These are phyloP conservation scores for Claviceps pusilla DNA, from an alignment of 2,329 filamentous ascomycete species.

Conservation along the genomic window DNA sequence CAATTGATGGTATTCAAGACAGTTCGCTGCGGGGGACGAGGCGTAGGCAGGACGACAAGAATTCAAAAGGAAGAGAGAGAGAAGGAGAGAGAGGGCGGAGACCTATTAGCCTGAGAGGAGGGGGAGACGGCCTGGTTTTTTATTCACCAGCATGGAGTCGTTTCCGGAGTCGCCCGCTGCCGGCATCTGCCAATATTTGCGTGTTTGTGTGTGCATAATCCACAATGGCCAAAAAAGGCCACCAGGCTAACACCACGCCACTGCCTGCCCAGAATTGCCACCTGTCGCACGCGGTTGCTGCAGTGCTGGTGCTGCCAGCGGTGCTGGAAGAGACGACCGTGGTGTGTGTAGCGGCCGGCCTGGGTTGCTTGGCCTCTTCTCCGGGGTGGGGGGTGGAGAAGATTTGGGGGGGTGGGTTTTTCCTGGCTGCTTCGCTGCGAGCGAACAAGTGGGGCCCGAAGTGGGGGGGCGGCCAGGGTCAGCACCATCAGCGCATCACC, in stretches of 20 bases:
- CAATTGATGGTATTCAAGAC: constrained; percentile 11
- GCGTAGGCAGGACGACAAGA: constrained; percentile 12
- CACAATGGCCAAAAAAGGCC: constrained; percentile 1
- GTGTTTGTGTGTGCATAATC: background rate
- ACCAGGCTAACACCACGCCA: background rate
- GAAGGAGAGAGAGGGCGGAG: constrained; percentile 10
- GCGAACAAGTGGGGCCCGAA: constrained; percentile 9
- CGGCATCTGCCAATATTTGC: background rate
- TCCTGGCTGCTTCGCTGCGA: constrained; percentile 2
- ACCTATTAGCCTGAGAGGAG: constrained; percentile 7
- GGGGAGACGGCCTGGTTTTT: constrained; percentile 7
- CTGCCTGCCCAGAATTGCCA: background rate
- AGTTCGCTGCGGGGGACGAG: constrained; percentile 15
- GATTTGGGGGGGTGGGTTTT: too few relatives aligned
- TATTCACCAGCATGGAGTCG: constrained; percentile 5
- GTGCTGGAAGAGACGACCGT: too few relatives aligned
- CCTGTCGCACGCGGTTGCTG: background rate
- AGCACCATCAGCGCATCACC: background rate
- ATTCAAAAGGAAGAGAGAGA: constrained; percentile 10
- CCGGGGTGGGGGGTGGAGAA: background rate
- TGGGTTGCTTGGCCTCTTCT: constrained; percentile 6
- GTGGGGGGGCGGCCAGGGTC: background rate
- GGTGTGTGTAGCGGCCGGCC: background rate
- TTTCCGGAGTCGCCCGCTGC: constrained; percentile 3
- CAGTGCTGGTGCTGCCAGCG: too few relatives aligned